Evolutionary conservation across 371 early-diverging fungal genomes (phyloP), one percentile per base, ranked within the genome.

Genomic region (Chytridiales sp.): DNA sequence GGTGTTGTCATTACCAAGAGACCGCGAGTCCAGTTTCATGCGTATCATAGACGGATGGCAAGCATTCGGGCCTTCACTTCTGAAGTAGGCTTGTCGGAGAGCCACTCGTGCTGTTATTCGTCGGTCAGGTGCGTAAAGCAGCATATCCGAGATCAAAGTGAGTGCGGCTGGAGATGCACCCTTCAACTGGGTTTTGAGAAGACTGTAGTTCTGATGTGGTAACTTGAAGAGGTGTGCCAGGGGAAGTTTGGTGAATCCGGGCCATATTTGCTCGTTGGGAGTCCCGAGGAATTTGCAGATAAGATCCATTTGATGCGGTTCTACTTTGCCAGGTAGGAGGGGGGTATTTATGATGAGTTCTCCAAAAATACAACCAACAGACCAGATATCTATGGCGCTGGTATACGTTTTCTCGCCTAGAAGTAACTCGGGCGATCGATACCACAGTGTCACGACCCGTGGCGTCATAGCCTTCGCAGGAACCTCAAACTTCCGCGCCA

Each of bases 401-500:
- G 88, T 82, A 74, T 97, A 96, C 36, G 81, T 77, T 1, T 79
- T 72, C 40, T 81, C 82, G 3, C 95, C 96, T 65, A 90, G 77
- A 0, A 97, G 73, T 0, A 97, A 73, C 73, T 96, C 97, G 0
- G 97, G 97, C 4, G 97, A 81, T 49, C 97, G 84, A 66, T 97
- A 95, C 96, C 96, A 96, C 8, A 96, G 72, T 6, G 99, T 99
- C 2, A 95, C 93, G 4, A 99, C 97, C 51, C 89, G 84, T 0
- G 92, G 94, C 8, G 94, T 93, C 91, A 92, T 88, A 13, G 91
- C 85, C 43, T 82, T 75, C 0, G 69, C 52, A 1, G 90, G 88
- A 35, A 70, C 56, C 46, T 84, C 82, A 52, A 86, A 82, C 24
- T 83, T 80, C 29, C 93, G 77, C 0, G 95, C 95, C 47, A 96